phyloP scores from a whole-genome alignment of 1,139 yeast genomes.

The Scheffersomyces illinoinensis region DNA sequence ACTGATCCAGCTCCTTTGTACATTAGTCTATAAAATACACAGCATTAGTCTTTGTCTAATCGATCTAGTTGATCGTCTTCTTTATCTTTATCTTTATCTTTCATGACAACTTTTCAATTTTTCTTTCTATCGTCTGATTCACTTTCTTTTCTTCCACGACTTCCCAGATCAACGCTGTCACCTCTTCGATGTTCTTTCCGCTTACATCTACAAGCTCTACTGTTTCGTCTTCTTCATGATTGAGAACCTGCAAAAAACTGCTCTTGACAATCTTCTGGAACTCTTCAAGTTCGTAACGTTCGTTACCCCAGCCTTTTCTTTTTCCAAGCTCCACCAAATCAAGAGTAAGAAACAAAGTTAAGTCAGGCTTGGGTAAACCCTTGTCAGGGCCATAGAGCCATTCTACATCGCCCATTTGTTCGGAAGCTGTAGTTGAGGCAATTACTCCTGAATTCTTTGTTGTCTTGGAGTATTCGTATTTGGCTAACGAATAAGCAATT shows the following conservation, averaged over 20 bases:
- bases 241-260: conserved; percentile 54
- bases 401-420: conserved; percentile 49
- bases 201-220: conserved; percentile 62
- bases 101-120: conserved; percentile 8
- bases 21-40: neutral
- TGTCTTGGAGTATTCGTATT: conserved; percentile 25
- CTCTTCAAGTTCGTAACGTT: conserved; percentile 75
- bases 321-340: conserved; percentile 45
- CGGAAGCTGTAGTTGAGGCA: conserved; percentile 15
- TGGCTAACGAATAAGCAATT: conserved; percentile 89
- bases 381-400: conserved; percentile 85
- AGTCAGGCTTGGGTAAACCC: conserved; percentile 87
- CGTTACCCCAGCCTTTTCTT: conserved; percentile 88
- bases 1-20: neutral
- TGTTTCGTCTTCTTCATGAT: conserved; percentile 27
- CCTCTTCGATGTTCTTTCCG: conserved; percentile 56
- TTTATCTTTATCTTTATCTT: neutral
- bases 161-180: conserved; percentile 36
- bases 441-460: conserved; percentile 3
- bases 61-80: neutral
- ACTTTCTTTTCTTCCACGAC: conserved; percentile 13
- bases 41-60: neutral
- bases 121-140: conserved; percentile 15
- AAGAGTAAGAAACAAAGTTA: conserved; percentile 75
- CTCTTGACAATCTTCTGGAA: conserved; percentile 71